Conservation (phyloP, 1,284 basidiomycete genomes). For the Taiwanofungus camphoratus region DNA sequence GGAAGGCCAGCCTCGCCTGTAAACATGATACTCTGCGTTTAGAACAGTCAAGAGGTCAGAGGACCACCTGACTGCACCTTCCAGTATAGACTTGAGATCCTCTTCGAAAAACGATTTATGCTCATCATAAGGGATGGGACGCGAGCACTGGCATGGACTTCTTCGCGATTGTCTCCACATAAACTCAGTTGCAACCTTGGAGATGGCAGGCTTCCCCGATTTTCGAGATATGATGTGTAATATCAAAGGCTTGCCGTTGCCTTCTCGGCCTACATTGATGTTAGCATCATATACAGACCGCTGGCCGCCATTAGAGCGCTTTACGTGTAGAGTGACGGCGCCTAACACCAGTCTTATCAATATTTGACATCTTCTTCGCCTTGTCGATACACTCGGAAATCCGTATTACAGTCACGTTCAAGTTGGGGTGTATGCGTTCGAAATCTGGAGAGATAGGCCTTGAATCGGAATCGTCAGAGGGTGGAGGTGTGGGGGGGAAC, state of each 20-base stretch:
- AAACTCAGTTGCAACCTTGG: slow-evolving; percentile 24
- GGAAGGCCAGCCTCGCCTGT: slow-evolving; percentile 42
- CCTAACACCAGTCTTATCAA: slow-evolving; percentile 14
- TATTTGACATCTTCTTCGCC: slow-evolving; percentile 13
- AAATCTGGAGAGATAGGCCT: slow-evolving; percentile 50
- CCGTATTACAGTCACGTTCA: slow-evolving; percentile 35
- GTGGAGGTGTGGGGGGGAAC: slow-evolving; percentile 68
- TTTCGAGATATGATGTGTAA: slow-evolving; percentile 32
- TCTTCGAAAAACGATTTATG: too few relatives aligned
- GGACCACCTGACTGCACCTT: slow-evolving; percentile 38
- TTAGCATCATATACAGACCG: neutral
- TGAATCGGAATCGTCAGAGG: slow-evolving; percentile 62
- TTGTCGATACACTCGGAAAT: slow-evolving; percentile 19
- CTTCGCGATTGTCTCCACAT: too few relatives aligned
- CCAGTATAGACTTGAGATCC: slow-evolving; percentile 44
- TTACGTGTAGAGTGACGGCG: slow-evolving; percentile 19
- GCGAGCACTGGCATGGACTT: too few relatives aligned
- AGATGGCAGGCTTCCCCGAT: slow-evolving; percentile 35
- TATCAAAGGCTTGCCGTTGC: slow-evolving; percentile 16
- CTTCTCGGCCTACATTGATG: slow-evolving; percentile 7
- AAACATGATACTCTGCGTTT: neutral
- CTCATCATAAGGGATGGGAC: too few relatives aligned
- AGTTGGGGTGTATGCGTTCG: slow-evolving; percentile 21
- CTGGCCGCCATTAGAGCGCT: too few relatives aligned
- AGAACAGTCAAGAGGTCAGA: slow-evolving; percentile 22